These are phyloP conservation scores for Gossypium davidsonii DNA, from an alignment of 441 rosid genomes.

Conservation along the genomic window DNA sequence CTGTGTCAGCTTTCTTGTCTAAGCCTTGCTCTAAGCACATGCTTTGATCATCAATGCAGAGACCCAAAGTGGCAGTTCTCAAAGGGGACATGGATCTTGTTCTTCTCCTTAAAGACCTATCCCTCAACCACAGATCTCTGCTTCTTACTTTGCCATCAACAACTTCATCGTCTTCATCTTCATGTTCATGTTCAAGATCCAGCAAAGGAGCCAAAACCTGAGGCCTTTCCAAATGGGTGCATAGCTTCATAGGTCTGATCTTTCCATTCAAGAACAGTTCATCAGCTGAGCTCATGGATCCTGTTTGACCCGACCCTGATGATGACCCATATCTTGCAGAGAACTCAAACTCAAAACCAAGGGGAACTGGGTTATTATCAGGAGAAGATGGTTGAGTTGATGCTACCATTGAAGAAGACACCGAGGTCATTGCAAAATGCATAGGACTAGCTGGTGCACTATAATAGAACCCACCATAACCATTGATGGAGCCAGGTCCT, in stretches of 20 bases:
- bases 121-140: constrained; percentile 59
- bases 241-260: constrained; percentile 89
- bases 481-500: constrained; percentile 11
- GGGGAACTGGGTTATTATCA: constrained; percentile 19
- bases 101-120: constrained; percentile 63
- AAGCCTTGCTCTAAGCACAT: constrained; percentile 13
- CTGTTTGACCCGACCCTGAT: constrained; percentile 39
- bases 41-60: constrained; percentile 15
- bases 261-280: constrained; percentile 83
- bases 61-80: constrained; percentile 31
- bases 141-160: constrained; percentile 31
- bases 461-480: constrained; percentile 57
- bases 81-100: constrained; percentile 90
- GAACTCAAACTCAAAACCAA: constrained; percentile 78
- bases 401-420: constrained; percentile 22
- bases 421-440: constrained; percentile 56
- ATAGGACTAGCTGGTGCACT: constrained; percentile 96
- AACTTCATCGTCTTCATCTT: constrained; percentile 24
- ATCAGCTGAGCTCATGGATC: constrained; percentile 85
- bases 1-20: neutral
- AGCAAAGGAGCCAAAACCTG: constrained; percentile 61
- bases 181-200: constrained; percentile 67
- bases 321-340: constrained; percentile 41
- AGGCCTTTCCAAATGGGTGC: constrained; percentile 70
- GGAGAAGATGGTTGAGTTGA: constrained; percentile 24